phyloP scores from a whole-genome alignment of 352 stramenopile species.

The Elongisporangium undulatum region DNA sequence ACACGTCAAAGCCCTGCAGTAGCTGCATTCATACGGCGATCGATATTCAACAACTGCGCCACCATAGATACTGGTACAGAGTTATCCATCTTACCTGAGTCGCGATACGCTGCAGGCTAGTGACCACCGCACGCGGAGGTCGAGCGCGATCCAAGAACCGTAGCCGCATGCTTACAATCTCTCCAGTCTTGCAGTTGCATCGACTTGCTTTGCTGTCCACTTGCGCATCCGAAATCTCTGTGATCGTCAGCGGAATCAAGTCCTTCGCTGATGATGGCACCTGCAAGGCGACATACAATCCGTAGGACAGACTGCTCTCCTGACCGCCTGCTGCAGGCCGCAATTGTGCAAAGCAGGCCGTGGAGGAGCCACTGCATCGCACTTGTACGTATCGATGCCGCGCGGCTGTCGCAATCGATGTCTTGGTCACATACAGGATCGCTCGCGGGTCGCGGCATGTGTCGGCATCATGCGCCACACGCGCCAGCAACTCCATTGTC shows the following conservation, averaged over 20 bases:
- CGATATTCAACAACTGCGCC: neutral
- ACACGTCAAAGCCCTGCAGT: conserved; percentile 37
- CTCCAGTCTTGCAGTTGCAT: conserved; percentile 26
- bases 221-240: neutral
- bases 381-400: conserved; percentile 15
- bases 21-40: conserved; percentile 9
- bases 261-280: neutral
- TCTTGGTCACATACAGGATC: neutral
- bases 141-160: conserved; percentile 26
- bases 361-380: neutral
- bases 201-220: neutral
- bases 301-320: conserved; percentile 16
- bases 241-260: neutral
- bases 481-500: neutral
- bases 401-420: conserved; percentile 18
- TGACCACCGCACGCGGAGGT: conserved; percentile 30
- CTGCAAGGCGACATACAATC: conserved; percentile 24
- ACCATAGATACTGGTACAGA: neutral
- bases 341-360: conserved; percentile 19
- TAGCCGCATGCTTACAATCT: conserved; percentile 22
- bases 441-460: neutral
- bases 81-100: conserved; percentile 7
- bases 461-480: neutral
- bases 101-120: conserved; percentile 27
- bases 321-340: conserved; percentile 8